Base-by-base conservation (phyloP, 257 asterid genomes). In the Knoxia roxburghii region DNA sequence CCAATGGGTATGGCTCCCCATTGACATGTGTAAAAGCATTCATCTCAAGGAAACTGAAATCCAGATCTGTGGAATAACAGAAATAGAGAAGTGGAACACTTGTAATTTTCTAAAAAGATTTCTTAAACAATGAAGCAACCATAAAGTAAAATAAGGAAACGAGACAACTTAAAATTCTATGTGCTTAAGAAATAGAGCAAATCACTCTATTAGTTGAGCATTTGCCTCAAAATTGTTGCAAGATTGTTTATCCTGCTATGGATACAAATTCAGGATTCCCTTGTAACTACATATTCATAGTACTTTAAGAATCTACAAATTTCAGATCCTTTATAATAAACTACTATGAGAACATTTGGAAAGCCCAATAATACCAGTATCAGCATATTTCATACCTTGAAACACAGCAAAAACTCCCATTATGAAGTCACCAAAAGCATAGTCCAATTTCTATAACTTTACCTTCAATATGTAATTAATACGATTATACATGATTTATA, bases 1-100 rank as follows among this genome's bases (percentile, higher is more conserved):
- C 97, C 78, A 91, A 65, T 21, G 96, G 96, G 72, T 77, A 85
- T 53, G 97, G 96, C 78, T 86, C 86, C 67, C 89, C 95, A 78
- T 85, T 76, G 72, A 88, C 86, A 74, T 88, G 79, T 14, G 97
- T 82, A 79, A 88, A 91, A 43, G 97, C 96, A 69, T 88, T 91
- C 96, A 91, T 86, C 91, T 91, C 97, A 55, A 91, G 83, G 74
- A 91, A 91, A 86, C 89, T 86, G 73, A 91, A 91, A 81, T 91
- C 97, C 75, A 91, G 76, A 79, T 91, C 97, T 91, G 90, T 20
- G 40, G 56, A 65, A 20, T 69, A 39, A 29, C 43, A 65, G n/a
- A 67, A 46, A 76, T n/a, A 72, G 54, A 77, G 61, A 17, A 68
- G 32, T 49, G n/a, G 2, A 49, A 35, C 18, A 50, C 32, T 26